Conservation (phyloP, 2,329 filamentous ascomycete species). For the Ceratocystiopsis minuta region DNA sequence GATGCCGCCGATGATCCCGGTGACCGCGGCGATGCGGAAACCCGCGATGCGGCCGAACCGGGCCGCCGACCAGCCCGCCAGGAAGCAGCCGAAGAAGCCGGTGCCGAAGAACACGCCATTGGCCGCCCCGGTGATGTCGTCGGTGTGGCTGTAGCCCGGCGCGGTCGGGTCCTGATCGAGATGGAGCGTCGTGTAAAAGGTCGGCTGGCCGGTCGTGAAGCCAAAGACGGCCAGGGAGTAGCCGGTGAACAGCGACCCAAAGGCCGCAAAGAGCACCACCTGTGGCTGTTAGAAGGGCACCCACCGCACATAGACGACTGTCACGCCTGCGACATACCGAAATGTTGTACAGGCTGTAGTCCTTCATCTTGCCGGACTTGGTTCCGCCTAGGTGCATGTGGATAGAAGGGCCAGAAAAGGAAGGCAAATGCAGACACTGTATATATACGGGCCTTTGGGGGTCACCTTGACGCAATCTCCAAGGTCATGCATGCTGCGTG, state of each 20-base stretch:
- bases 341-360: background rate
- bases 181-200: background rate
- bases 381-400: background rate
- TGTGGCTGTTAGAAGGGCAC: background rate
- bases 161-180: background rate
- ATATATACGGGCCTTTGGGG: too few relatives aligned
- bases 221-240: slow-evolving; percentile 1
- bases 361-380: background rate
- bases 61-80: background rate
- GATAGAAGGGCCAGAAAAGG: too few relatives aligned
- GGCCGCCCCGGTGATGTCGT: background rate
- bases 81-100: slow-evolving; percentile 1
- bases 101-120: slow-evolving; percentile 2
- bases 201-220: slow-evolving; percentile 1
- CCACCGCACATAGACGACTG: too few relatives aligned
- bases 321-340: background rate
- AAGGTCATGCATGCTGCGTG: too few relatives aligned
- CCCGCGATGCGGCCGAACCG: background rate
- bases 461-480: too few relatives aligned
- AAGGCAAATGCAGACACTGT: too few relatives aligned
- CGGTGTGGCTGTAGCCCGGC: background rate
- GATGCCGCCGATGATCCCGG: background rate
- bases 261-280: slow-evolving; percentile 1
- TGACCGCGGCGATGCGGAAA: background rate
- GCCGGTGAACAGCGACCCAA: slow-evolving; percentile 1